Evolutionary conservation across 1,284 basidiomycete genomes (phyloP), one percentile per base, ranked within the genome.

Genomic region (Leccinum pachyderme): DNA sequence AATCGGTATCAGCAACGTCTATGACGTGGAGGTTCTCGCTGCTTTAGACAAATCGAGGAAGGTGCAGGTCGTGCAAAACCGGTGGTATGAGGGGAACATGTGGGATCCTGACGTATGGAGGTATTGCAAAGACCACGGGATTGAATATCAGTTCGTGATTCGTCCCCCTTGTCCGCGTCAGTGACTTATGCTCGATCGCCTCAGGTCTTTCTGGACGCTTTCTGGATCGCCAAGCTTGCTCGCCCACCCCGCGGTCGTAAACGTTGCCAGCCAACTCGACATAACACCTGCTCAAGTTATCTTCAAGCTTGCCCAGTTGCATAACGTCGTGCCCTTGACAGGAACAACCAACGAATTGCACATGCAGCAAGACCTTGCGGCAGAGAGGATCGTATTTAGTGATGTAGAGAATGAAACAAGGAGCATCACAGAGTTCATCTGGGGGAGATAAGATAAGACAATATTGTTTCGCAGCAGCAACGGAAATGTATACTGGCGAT

Each of bases 131-230:
- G 68, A 77, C 52, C 73, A 84, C 49, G 80, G 72, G 7, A 85
- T 89, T 22, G 78, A 83, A 66, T 92, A 92, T 63, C 87, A 91
- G 87, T 91, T 58, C 56, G 84, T 74, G 18, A 33, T 25, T 35
- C 55, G 58, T 35, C 27, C 24, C 29, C 32, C 13, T 11, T n/a
- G 0, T 15, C 7, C 47, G 39, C 46, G 39, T 57, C 53, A n/a
- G 48, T 52, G 52, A 47, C 41, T 51, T 41, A 61, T 49, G 5
- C 31, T 41, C 11, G 27, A 32, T n/a, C 12, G 37, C 28, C 11
- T 15, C 59, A 91, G 89, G 65, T 89, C 89, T 9, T 93, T 93
- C 71, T 93, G 91, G 91, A 93, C 91, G 18, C 73, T 93, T 18
- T 83, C 88, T 0, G 90, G 90, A 9, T 89, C 87, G 2, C 87